Evolutionary conservation across 1,284 basidiomycete genomes (phyloP).

Genomic region (Irpex sp.): DNA sequence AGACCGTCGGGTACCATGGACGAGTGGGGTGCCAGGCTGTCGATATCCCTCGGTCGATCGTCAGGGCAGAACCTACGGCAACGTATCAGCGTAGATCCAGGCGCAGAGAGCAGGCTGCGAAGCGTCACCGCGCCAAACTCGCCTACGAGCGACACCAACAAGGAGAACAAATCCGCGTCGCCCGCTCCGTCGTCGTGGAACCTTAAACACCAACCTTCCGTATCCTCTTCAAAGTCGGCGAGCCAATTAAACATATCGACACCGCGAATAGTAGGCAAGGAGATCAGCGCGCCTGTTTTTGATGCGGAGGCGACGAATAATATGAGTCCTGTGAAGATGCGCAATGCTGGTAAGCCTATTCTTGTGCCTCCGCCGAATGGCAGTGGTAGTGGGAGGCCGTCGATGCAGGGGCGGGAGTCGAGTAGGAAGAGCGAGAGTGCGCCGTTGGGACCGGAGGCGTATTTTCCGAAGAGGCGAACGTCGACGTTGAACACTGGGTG

Average conservation of each 20-base stretch:
- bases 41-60: conserved; percentile 6
- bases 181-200: not conserved
- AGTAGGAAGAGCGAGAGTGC: not conserved
- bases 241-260: conserved; percentile 2
- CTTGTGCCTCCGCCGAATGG: conserved; percentile 34
- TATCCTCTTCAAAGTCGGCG: not conserved
- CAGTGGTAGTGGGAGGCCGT: not conserved
- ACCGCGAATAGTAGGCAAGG: conserved; percentile 43
- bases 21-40: conserved; percentile 19
- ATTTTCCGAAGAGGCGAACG: conserved; percentile 14
- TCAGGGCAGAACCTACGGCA: conserved; percentile 3
- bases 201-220: not conserved
- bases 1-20: not conserved
- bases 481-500: conserved; percentile 62
- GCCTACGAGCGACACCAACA: not conserved
- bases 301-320: conserved; percentile 69
- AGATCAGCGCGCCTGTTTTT: conserved; percentile 59
- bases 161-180: not conserved
- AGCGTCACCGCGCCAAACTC: conserved; percentile 4
- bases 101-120: not conserved
- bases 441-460: not conserved
- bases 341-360: conserved; percentile 61
- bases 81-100: conserved; percentile 7
- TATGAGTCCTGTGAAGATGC: conserved; percentile 68
- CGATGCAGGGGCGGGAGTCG: conserved; percentile 3